Evolutionary conservation across 2,329 filamentous ascomycete species (phyloP).

Genomic region (Zymoseptoria pseudotritici): DNA sequence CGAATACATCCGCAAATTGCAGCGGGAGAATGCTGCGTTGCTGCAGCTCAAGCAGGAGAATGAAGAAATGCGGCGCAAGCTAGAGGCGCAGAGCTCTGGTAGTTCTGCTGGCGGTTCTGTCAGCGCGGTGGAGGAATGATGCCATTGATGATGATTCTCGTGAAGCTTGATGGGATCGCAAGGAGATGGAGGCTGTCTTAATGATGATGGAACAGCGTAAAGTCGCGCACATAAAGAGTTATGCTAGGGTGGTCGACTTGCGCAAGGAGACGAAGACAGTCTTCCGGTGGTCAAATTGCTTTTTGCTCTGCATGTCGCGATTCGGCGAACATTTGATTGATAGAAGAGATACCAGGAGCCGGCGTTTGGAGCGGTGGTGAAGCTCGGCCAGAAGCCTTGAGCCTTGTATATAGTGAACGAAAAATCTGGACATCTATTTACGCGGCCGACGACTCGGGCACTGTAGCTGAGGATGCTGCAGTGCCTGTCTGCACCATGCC

Average conservation of each 20-base stretch:
- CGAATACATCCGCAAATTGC: constrained; percentile 81
- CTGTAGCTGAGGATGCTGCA: not conserved
- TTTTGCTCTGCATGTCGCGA: not conserved
- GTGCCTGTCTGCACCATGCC: not conserved
- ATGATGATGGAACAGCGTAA: not conserved
- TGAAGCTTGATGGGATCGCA: not conserved
- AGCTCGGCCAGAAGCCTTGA: constrained; percentile 1
- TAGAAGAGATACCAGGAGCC: not conserved
- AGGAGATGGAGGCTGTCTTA: not conserved
- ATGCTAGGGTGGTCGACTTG: not conserved
- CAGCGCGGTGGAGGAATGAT: not conserved
- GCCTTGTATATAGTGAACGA: not conserved
- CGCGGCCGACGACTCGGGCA: not conserved
- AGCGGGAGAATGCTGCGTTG: constrained; percentile 49
- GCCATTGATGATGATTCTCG: not conserved
- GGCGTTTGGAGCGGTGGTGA: not conserved
- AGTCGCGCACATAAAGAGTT: not conserved
- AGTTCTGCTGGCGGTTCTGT: not conserved
- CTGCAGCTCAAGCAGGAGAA: constrained; percentile 23
- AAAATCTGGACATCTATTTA: not conserved
- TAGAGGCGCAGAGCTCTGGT: constrained; percentile 10
- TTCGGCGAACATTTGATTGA: not conserved
- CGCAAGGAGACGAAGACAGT: not conserved
- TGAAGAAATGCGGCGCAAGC: constrained; percentile 23
- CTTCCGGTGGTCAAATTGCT: not conserved